phyloP scores from a whole-genome alignment of 805 yeast species.

The Cyberlindnera suaveolens region DNA sequence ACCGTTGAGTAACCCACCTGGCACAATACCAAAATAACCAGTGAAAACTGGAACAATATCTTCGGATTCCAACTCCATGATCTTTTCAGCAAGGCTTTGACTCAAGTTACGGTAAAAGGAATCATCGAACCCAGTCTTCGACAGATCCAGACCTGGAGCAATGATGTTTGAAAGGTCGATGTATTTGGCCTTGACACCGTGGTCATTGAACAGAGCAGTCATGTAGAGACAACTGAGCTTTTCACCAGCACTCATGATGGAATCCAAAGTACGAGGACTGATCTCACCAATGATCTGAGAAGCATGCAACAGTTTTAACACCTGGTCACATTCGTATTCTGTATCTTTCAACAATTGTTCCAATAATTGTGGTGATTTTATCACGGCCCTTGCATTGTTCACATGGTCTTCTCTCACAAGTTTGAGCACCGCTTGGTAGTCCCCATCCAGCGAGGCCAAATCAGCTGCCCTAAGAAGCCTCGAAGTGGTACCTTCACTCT shows the following conservation, averaged over 20 bases:
- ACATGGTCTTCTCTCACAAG: constrained; percentile 75
- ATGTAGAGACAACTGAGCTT: constrained; percentile 86
- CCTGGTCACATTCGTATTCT: constrained; percentile 56
- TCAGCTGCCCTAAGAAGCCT: constrained; percentile 83
- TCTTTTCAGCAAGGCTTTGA: constrained; percentile 42
- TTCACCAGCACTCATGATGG: constrained; percentile 91
- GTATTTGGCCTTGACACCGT: constrained; percentile 70
- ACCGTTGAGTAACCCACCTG: constrained; percentile 87
- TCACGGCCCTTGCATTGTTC: constrained; percentile 54
- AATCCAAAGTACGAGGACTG: constrained; percentile 78
- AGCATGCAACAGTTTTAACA: constrained; percentile 71
- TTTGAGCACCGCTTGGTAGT: constrained; percentile 53
- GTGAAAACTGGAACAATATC: constrained; percentile 81
- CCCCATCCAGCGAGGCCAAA: constrained; percentile 53
- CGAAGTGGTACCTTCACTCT: constrained; percentile 93
- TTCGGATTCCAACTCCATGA: constrained; percentile 33
- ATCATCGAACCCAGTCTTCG: constrained; percentile 57
- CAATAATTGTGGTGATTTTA: constrained; percentile 41
- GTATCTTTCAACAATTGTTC: constrained; percentile 53
- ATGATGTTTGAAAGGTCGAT: constrained; percentile 74
- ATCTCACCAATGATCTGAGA: constrained; percentile 90
- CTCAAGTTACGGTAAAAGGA: constrained; percentile 54
- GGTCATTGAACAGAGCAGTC: constrained; percentile 78
- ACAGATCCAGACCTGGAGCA: constrained; percentile 51
- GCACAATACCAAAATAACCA: constrained; percentile 93